Base-by-base conservation (phyloP, 345 rosid species). In the Erodium maritimum region DNA sequence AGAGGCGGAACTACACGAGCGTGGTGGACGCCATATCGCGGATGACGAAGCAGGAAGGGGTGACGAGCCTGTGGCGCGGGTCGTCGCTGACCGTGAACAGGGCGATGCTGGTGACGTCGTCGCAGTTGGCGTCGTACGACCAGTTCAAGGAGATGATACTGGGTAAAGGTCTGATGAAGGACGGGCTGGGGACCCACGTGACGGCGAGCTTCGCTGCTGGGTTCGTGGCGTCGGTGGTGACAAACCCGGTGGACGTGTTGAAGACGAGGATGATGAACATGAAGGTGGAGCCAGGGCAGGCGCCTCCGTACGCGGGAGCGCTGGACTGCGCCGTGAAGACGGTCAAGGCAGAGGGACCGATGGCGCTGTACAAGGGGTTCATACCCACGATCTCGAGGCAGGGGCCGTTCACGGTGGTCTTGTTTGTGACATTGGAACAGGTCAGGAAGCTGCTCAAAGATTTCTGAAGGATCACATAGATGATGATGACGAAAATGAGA, bases 261-360 rank as follows among this genome's bases (percentile, higher is more conserved):
- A 90, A 87, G 73, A 90, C 96, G 0, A 50, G 95, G 67, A 95
- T 89, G 50, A 89, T 89, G 95, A 89, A 79, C 66, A 85, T 85
- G 97, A 90, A 77, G 69, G 95, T 84, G 59, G 77, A 76, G 65
- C 61, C 80, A 0, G 97, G 95, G 10, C 45, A 59, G 19, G 77
- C 67, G 57, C 79, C 90, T 48, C 91, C 91, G 70, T 90, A 90
- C 58, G 57, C 65, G 5, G 97, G 96, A 1, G 87, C 95, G 8
- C 6, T 70, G 56, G 95, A 90, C 71, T 86, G 97, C 50, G 89
- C 89, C 24, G 0, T 86, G 50, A 86, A 90, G 68, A 86, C 97
- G 33, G 85, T 86, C 29, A 77, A 57, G 42, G 84, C 86, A 11
- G 97, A 90, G 63, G 97, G 95, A 16, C 73, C 90, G 10, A 71